phyloP scores from a whole-genome alignment of 441 rosid genomes.

The Melastoma candidum region DNA sequence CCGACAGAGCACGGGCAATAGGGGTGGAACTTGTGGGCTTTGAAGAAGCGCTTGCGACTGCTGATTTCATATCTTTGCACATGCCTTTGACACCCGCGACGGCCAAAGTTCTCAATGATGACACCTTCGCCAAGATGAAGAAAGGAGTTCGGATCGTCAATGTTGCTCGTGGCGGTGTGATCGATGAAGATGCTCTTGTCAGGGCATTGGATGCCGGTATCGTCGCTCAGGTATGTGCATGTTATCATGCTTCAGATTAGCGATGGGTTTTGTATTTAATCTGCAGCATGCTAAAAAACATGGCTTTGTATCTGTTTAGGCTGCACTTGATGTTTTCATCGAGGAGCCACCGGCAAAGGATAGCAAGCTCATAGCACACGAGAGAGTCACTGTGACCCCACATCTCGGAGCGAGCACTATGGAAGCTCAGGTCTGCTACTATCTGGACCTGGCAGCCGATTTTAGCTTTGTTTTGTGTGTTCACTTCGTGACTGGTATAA shows the following conservation, averaged over 20 bases:
- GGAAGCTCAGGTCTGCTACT: constrained; percentile 16
- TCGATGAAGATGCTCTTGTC: constrained; percentile 18
- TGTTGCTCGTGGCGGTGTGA: constrained; percentile 20
- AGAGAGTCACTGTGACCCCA: constrained; percentile 17
- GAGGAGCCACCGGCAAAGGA: constrained; percentile 19
- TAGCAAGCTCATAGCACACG: constrained; percentile 16
- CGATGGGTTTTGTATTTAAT: not conserved
- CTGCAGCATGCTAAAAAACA: not conserved
- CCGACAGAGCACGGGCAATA: constrained; percentile 14
- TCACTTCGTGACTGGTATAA: not conserved
- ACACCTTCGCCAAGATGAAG: constrained; percentile 19
- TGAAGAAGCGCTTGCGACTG: constrained; percentile 14
- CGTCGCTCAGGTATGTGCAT: constrained; percentile 15
- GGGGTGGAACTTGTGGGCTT: constrained; percentile 16
- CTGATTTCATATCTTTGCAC: constrained; percentile 18
- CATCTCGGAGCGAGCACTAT: constrained; percentile 23
- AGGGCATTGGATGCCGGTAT: constrained; percentile 17
- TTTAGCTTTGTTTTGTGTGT: not conserved
- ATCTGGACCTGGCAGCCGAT: not conserved
- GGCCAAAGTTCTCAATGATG: constrained; percentile 15
- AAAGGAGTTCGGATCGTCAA: constrained; percentile 18
- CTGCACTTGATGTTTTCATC: constrained; percentile 19
- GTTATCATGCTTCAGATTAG: not conserved
- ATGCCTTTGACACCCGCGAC: constrained; percentile 17
- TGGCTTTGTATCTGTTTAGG: constrained; percentile 9